Base-by-base conservation (phyloP, 108 stramenopile species). In the Pseudonitzschia multiseries region DNA sequence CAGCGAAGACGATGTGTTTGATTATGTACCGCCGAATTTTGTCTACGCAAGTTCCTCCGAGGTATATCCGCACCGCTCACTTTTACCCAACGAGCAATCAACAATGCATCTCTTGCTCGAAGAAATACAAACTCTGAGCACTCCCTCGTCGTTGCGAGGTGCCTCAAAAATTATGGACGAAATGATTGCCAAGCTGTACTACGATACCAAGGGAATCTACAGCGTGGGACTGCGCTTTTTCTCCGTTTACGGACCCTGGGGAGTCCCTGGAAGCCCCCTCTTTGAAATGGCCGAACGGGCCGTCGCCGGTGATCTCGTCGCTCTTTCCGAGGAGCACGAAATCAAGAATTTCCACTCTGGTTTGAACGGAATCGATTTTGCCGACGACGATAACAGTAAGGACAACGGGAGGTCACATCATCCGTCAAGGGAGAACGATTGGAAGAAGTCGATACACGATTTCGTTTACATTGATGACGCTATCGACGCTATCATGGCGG, bases 391-490 rank as follows among this genome's bases (percentile, higher is more conserved):
- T 10, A 24, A 10, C 26, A 14, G 0, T 50, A 22, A 50, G 20
- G 43, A 67, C 27, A 12, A 50, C 17, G 15, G 12, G n/a, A 14
- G 8, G 17, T 28, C 46, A 29, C 46, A 48, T 18, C 46, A 18
- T 36, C 36, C 36, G 4, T 36, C 36, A 6, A 36, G 36, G 6
- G 42, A 66, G 50, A 22, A 42, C 43, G 51, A 24, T 15, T 75
- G 74, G 71, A 56, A 57, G 17, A 21, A 28, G 36, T 36, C 62
- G 68, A 46, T 87, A 18, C 83, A 83, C 29, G 94, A 95, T 72
- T 95, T 81, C 73, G 81, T 93, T 5, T 95, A 87, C 78, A 89
- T 95, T 61, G 94, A 95, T 72, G 94, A 95, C 79, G 90, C 91
- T n/a, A 76, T 95, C 20, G 89, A 91, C 82, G 94, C 87, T 1